Base-by-base conservation (phyloP, 129 eudicot species). In the Chrysanthemum seticuspe region DNA sequence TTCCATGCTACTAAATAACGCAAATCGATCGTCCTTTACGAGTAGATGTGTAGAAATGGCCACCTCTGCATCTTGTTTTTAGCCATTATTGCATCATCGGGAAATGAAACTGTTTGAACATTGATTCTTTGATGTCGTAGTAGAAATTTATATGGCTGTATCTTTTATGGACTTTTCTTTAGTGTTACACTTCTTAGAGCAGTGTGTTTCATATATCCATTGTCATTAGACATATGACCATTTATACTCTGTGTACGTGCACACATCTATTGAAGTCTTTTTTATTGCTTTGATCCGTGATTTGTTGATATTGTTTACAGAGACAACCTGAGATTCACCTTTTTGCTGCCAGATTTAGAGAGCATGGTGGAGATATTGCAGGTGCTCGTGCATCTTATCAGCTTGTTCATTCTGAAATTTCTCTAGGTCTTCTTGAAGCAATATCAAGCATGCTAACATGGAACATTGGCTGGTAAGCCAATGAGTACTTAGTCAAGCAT, bases 291-390 rank as follows among this genome's bases (percentile, higher is more conserved):
- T 29, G 34, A 3, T 29, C 5, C 71, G 63, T 65, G 67, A 78
- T 54, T 74, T 62, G 61, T 57, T 67, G 45, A 15, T 31, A 9
- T 48, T 70, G 47, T 70, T 13, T 64, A 67, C 99, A 95, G 99
- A 90, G 97, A 77, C 99, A 85, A 87, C 99, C 99, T 2, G 99
- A 90, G 85, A 95, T 95, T 81, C 97, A 95, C 70, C 89, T 95
- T 19, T 95, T 95, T 88, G 94, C 99, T 79, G 99, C 97, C 65
- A 83, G 87, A 62, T 81, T 80, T 61, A 85, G 80, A 68, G 97
- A 95, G 81, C 88, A 85, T 73, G 81, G 82, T 69, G 96, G 85
- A 49, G 97, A 90, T 76, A 79, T 88, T 71, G 63, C 89, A 16
- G 91, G 86, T 78, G 96, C 99, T 45, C 99, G 89, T 34, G 92